These are phyloP conservation scores for Drosera capensis DNA, from an alignment of 148 eudicot genomes.

Conservation along the genomic window DNA sequence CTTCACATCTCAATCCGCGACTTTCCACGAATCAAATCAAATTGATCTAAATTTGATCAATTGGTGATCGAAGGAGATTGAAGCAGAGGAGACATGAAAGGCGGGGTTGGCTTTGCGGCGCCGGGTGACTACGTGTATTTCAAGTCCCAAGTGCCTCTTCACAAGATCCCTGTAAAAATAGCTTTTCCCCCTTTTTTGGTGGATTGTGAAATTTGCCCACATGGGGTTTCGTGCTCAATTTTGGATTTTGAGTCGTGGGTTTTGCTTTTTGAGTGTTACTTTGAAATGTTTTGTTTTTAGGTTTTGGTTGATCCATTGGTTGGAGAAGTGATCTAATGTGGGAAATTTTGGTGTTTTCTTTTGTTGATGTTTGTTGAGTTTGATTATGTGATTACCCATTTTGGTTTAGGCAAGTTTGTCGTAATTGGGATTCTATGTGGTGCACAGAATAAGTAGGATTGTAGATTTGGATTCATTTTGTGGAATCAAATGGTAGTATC, in stretches of 20 bases:
- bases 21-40: too few relatives aligned
- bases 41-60: too few relatives aligned
- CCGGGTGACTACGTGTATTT: constrained; percentile 96
- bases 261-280: not conserved
- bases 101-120: constrained; percentile 40
- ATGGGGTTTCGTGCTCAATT: not conserved
- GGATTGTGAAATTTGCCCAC: too few relatives aligned
- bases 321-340: not conserved
- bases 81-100: constrained; percentile 12
- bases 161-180: constrained; percentile 96
- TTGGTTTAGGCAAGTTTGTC: too few relatives aligned
- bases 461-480: too few relatives aligned
- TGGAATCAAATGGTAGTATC: too few relatives aligned
- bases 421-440: too few relatives aligned
- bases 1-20: too few relatives aligned
- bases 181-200: constrained; percentile 7
- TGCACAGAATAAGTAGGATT: too few relatives aligned
- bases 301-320: constrained; percentile 5
- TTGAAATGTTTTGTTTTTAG: not conserved
- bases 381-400: too few relatives aligned
- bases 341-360: not conserved
- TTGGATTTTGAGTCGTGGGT: constrained; percentile 3
- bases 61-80: too few relatives aligned
- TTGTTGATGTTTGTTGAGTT: too few relatives aligned
- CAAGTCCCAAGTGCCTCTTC: constrained; percentile 98